These are phyloP conservation scores for Fusarium caatingaense DNA, from an alignment of 2,329 filamentous ascomycete species.

Conservation along the genomic window DNA sequence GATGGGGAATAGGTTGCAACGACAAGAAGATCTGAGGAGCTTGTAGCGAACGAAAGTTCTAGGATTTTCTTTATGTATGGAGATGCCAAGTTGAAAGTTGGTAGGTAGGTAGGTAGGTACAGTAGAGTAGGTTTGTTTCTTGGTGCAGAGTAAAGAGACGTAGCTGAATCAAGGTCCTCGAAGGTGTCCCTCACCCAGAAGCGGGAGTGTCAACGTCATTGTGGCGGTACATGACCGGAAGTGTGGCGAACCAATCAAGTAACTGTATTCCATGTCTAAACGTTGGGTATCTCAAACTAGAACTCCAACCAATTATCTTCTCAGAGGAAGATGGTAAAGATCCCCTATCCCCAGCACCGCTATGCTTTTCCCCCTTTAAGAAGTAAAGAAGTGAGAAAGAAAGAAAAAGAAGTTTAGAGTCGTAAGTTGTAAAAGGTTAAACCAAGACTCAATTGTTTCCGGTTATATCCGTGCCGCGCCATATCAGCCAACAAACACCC, in stretches of 20 bases:
- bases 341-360: conserved; percentile 10
- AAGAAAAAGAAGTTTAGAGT: background rate
- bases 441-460: conserved; percentile 2
- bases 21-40: conserved; percentile 1
- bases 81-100: conserved; percentile 26
- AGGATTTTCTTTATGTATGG: background rate
- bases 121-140: conserved; percentile 12
- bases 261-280: conserved; percentile 22
- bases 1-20: background rate
- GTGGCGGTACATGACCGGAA: conserved; percentile 51
- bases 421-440: background rate
- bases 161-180: conserved; percentile 25
- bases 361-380: conserved; percentile 10
- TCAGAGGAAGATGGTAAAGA: conserved; percentile 12
- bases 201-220: conserved; percentile 55
- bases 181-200: conserved; percentile 6
- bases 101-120: conserved; percentile 9
- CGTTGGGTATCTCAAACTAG: conserved; percentile 36
- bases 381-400: background rate
- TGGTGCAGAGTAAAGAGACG: background rate
- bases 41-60: conserved; percentile 22
- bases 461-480: background rate
- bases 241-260: conserved; percentile 44
- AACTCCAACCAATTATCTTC: conserved; percentile 25
- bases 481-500: conserved; percentile 17